Base-by-base conservation (phyloP, 1,284 basidiomycete genomes). In the Ustilago curta region DNA sequence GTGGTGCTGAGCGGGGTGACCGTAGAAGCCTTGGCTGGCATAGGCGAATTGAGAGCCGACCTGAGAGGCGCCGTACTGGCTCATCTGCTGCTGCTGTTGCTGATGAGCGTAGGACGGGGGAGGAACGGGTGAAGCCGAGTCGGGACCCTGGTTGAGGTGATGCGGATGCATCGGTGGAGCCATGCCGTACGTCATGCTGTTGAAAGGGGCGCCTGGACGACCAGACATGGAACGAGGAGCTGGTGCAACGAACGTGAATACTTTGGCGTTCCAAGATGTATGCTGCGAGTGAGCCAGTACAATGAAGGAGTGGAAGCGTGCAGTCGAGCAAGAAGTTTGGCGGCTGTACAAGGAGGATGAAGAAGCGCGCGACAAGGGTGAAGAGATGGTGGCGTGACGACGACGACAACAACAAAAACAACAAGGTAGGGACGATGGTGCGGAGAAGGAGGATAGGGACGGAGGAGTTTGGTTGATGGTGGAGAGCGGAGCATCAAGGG, bases 171-270 rank as follows among this genome's bases (percentile, higher is more conserved):
- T 70, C 1, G 72, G 68, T 19, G 68, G 68, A 43, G 64, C 63
- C 72, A 76, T 76, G 29, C 72, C 68, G 68, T 76, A 76, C 31
- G 62, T 61, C 72, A 76, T 76, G 56, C 47, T 47, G 57, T 31
- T 48, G 21, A 52, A 21, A 18, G 60, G 19, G 23, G 59, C 45
- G 51, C 53, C 49, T 49, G 54, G 58, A 1, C 63, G 56, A 67
- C 58, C 63, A 58, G 62, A 69, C 59, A 62, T 59, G 2, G 44
- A 47, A 25, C 12, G 8, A 2, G 35, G 35, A 37, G 35, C 35
- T 14, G 4, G 11, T 37, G 11, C 16, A 16, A 32, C 14, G 35
- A 37, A 12, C 9, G 35, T 37, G 35, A 37, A 37, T 37, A 14
- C 35, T 37, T 37, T 32, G 2, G 35, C 14, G 35, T 37, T 37